These are phyloP conservation scores for Alternaria novae-zelandiae DNA, from an alignment of 2,329 filamentous ascomycete genomes.

Conservation along the genomic window DNA sequence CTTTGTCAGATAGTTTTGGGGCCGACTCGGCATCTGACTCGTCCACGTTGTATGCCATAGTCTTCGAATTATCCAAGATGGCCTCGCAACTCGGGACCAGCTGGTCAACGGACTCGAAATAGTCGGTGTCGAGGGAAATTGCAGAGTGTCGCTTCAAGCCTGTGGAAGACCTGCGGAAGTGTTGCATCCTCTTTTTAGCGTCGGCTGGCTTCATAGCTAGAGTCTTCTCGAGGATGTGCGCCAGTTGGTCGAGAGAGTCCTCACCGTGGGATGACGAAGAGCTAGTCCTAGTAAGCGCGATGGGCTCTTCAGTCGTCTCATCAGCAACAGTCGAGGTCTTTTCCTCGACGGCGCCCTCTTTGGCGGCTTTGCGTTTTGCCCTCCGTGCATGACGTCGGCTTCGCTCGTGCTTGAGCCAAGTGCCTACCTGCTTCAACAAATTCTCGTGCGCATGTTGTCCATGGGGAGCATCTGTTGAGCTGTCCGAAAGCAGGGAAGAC, in stretches of 20 bases:
- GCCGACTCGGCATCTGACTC: constrained; percentile 55
- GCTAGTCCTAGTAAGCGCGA: constrained; percentile 50
- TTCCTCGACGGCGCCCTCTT: constrained; percentile 37
- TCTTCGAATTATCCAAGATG: constrained; percentile 87
- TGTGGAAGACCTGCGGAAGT: constrained; percentile 37
- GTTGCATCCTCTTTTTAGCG: constrained; percentile 37
- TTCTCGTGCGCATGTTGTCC: constrained; percentile 41
- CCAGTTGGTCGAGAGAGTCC: constrained; percentile 78
- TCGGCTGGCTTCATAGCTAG: constrained; percentile 54
- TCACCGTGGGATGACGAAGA: constrained; percentile 71
- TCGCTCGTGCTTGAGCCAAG: constrained; percentile 85
- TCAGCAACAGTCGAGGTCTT: background rate
- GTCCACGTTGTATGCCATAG: constrained; percentile 75
- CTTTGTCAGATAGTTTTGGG: constrained; percentile 52
- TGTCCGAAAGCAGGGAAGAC: constrained; percentile 38
- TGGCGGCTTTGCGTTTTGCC: constrained; percentile 57
- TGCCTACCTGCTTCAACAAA: constrained; percentile 74
- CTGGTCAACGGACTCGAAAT: constrained; percentile 75
- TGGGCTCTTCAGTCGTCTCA: constrained; percentile 12
- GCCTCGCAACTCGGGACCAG: constrained; percentile 87
- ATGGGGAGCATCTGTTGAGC: constrained; percentile 30
- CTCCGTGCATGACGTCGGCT: constrained; percentile 66
- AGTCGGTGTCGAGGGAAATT: constrained; percentile 84
- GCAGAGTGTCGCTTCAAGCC: constrained; percentile 54
- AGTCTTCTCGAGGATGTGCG: constrained; percentile 77